These are phyloP conservation scores for Fistulifera pelliculosa DNA, from an alignment of 108 stramenopile species.

Conservation along the genomic window DNA sequence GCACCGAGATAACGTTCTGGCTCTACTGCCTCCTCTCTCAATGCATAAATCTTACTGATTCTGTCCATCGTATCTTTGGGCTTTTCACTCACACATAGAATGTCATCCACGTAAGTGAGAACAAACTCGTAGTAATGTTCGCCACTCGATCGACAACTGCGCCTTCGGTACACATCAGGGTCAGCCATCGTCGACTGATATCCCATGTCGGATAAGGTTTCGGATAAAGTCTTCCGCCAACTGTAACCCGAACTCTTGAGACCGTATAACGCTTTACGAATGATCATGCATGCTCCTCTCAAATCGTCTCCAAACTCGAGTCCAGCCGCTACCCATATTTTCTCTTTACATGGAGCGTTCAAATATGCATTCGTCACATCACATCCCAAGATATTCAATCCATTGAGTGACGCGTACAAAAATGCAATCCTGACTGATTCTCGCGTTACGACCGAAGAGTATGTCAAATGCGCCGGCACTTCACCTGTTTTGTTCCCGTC, in stretches of 20 bases:
- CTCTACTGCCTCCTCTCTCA: too few relatives aligned
- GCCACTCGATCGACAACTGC: background rate
- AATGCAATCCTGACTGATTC: slow-evolving; percentile 26
- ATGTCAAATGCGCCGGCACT: background rate
- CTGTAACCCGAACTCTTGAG: slow-evolving; percentile 7
- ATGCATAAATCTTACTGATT: background rate
- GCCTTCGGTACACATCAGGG: slow-evolving; percentile 8
- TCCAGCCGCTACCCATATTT: too few relatives aligned
- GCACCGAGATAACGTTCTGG: too few relatives aligned
- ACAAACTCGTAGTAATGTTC: slow-evolving; percentile 13
- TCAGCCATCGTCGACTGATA: slow-evolving; percentile 4
- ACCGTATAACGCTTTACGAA: slow-evolving; percentile 30
- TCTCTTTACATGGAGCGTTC: too few relatives aligned
- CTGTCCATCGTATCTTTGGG: background rate
- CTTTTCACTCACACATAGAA: slow-evolving; percentile 6
- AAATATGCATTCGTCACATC: too few relatives aligned
- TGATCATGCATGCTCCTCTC: too few relatives aligned
- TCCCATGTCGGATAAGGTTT: slow-evolving; percentile 11
- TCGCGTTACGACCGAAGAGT: slow-evolving; percentile 14
- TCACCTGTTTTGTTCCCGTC: background rate
- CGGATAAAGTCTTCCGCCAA: slow-evolving; percentile 2
- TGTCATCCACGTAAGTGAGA: slow-evolving; percentile 13
- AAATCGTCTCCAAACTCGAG: too few relatives aligned
- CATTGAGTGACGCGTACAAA: too few relatives aligned
- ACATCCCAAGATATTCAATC: too few relatives aligned